These are phyloP conservation scores for Saccharomycopsis lassenensis DNA, from an alignment of 805 yeast species.

Conservation along the genomic window DNA sequence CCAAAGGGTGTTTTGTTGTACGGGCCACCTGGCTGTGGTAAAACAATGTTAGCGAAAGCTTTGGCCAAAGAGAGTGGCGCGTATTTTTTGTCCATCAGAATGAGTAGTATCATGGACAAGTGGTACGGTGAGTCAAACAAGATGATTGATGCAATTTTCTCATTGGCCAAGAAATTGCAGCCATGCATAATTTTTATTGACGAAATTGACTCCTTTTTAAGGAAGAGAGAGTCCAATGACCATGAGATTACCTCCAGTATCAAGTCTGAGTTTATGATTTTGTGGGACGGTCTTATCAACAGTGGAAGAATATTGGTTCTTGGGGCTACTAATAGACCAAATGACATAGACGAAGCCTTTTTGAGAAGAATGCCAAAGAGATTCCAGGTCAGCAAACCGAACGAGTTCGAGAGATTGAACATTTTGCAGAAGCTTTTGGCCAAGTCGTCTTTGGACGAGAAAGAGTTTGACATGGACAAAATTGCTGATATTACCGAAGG, in stretches of 20 bases:
- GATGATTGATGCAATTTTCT: slow-evolving; percentile 84
- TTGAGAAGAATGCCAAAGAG: slow-evolving; percentile 88
- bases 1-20: slow-evolving; percentile 89
- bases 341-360: slow-evolving; percentile 87
- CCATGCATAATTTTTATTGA: slow-evolving; percentile 95
- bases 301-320: slow-evolving; percentile 75
- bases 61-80: slow-evolving; percentile 89
- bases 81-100: slow-evolving; percentile 77
- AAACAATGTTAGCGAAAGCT: slow-evolving; percentile 95
- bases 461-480: slow-evolving; percentile 45
- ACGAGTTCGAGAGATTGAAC: slow-evolving; percentile 49
- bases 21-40: slow-evolving; percentile 98
- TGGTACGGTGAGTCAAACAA: slow-evolving; percentile 97
- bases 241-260: slow-evolving; percentile 93
- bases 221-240: slow-evolving; percentile 75
- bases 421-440: slow-evolving; percentile 60
- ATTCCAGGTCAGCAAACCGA: slow-evolving; percentile 70
- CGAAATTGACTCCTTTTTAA: slow-evolving; percentile 88
- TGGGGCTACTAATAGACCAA: slow-evolving; percentile 91
- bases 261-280: slow-evolving; percentile 94
- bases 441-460: slow-evolving; percentile 47
- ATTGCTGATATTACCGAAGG: slow-evolving; percentile 62
- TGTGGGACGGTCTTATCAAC: slow-evolving; percentile 86
- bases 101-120: slow-evolving; percentile 92
- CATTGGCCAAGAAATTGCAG: slow-evolving; percentile 78